These are phyloP conservation scores for Pseudogymnoascus sp. DNA, from an alignment of 2,329 filamentous ascomycete genomes.

Conservation along the genomic window DNA sequence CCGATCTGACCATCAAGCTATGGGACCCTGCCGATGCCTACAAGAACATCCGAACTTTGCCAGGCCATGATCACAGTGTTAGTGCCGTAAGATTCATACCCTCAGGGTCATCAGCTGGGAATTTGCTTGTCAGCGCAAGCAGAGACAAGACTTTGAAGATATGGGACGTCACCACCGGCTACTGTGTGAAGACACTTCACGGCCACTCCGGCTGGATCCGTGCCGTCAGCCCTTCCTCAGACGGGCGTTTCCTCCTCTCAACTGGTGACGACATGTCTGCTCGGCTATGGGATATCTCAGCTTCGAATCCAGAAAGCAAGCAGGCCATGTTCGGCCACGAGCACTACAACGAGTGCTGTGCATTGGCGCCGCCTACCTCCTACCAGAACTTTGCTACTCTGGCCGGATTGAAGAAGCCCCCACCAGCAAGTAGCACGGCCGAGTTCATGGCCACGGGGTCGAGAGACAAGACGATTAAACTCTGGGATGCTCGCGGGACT, in stretches of 20 bases:
- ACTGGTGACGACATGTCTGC: constrained; percentile 75
- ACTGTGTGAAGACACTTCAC: constrained; percentile 80
- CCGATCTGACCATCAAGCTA: constrained; percentile 85
- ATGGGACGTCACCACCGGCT: constrained; percentile 91
- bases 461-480: constrained; percentile 79
- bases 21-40: constrained; percentile 92
- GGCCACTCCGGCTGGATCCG: constrained; percentile 90
- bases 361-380: constrained; percentile 69
- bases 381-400: constrained; percentile 71
- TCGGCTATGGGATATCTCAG: constrained; percentile 75
- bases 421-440: constrained; percentile 62
- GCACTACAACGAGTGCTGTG: constrained; percentile 76
- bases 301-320: constrained; percentile 55
- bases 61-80: constrained; percentile 87
- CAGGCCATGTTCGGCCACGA: constrained; percentile 79
- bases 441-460: constrained; percentile 88
- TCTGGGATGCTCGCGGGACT: constrained; percentile 82
- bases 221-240: constrained; percentile 71
- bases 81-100: constrained; percentile 84
- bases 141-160: constrained; percentile 77
- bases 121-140: constrained; percentile 77
- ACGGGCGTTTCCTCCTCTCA: constrained; percentile 76
- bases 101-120: constrained; percentile 71
- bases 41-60: constrained; percentile 86
- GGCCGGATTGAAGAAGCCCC: constrained; percentile 76